These are phyloP conservation scores for Trichomonascus vanleenenianus DNA, from an alignment of 805 yeast species.

Conservation along the genomic window DNA sequence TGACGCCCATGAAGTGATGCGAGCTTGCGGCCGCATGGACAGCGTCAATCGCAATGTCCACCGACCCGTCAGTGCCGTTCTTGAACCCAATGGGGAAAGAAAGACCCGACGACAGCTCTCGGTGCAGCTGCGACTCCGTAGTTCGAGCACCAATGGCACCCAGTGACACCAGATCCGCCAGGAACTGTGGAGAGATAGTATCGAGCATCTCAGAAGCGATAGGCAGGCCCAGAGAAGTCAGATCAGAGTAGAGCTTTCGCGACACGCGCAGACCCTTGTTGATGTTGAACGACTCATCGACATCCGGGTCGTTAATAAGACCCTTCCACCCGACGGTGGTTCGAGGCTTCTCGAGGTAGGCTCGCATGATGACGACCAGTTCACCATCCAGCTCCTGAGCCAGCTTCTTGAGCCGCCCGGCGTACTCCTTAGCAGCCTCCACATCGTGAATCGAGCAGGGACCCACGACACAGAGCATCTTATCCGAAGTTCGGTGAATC, in stretches of 20 bases:
- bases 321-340: conserved; percentile 99
- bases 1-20: conserved; percentile 95
- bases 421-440: conserved; percentile 83
- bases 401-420: conserved; percentile 54
- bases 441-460: conserved; percentile 97
- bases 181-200: conserved; percentile 93
- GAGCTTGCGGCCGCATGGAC: conserved; percentile 84
- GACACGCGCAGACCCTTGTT: conserved; percentile 89
- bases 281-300: conserved; percentile 85
- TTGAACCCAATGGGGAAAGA: conserved; percentile 99
- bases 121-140: conserved; percentile 94
- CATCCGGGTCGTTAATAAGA: conserved; percentile 91
- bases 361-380: conserved; percentile 87
- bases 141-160: conserved; percentile 99
- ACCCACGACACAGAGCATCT: conserved; percentile 82
- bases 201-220: conserved; percentile 98
- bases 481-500: conserved; percentile 69
- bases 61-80: conserved; percentile 95
- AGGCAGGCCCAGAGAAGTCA: conserved; percentile 75
- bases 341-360: conserved; percentile 96
- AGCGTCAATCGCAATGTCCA: conserved; percentile 91
- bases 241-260: conserved; percentile 73
- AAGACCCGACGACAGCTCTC: conserved; percentile 94
- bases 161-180: conserved; percentile 80
- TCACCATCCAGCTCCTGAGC: conserved; percentile 69